These are phyloP conservation scores for Sutorius australiensis DNA, from an alignment of 768 basidiomycete genomes.

Conservation along the genomic window DNA sequence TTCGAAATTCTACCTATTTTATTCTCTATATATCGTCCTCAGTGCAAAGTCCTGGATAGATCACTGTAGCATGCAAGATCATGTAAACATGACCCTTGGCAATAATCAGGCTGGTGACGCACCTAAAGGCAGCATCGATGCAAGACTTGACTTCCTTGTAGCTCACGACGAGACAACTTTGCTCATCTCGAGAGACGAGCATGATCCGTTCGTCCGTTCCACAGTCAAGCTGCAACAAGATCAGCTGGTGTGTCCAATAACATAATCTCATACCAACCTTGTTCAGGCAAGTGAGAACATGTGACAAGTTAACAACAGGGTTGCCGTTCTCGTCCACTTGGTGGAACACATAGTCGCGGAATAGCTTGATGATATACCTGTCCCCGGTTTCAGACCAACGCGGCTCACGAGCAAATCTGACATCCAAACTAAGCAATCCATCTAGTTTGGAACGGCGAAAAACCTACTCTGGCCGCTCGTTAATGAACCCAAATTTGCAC, in stretches of 20 bases:
- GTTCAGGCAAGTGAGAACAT: constrained; percentile 90
- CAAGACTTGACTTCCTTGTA: constrained; percentile 90
- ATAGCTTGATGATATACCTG: constrained; percentile 95
- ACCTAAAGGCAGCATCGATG: constrained; percentile 82
- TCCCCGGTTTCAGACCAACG: constrained; percentile 99
- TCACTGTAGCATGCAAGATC: constrained; percentile 38
- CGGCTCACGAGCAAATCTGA: constrained; percentile 88
- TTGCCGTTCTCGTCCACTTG: constrained; percentile 89
- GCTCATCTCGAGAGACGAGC: constrained; percentile 93
- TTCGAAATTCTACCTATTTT: constrained; percentile 72
- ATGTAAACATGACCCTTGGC: not conserved
- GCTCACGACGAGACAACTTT: constrained; percentile 90
- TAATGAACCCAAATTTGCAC: constrained; percentile 96
- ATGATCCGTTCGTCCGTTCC: constrained; percentile 93
- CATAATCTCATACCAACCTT: constrained; percentile 53
- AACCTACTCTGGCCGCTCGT: constrained; percentile 95
- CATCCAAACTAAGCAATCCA: constrained; percentile 1
- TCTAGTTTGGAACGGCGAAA: not conserved
- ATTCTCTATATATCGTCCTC: constrained; percentile 10
- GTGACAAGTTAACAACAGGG: constrained; percentile 84
- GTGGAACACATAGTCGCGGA: constrained; percentile 98
- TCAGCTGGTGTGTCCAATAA: not conserved
- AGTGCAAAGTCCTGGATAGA: constrained; percentile 33
- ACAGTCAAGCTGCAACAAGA: constrained; percentile 67
- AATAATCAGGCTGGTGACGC: constrained; percentile 18